Base-by-base conservation (phyloP, 2,329 filamentous ascomycete genomes). In the Epichloe amarillans region DNA sequence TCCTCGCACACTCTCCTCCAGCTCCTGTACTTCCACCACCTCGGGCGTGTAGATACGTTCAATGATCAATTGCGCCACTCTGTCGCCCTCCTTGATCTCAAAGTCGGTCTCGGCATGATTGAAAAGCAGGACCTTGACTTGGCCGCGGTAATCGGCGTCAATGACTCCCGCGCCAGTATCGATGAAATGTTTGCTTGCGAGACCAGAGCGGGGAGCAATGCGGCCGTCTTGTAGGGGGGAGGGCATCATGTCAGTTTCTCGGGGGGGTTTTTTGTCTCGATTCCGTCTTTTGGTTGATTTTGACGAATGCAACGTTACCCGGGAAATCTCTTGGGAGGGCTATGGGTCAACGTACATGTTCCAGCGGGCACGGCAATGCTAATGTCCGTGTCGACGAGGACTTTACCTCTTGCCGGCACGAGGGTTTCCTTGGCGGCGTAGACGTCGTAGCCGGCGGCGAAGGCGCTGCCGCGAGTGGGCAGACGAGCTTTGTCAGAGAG, bases 81-180 rank as follows among this genome's bases (percentile, higher is more conserved):
- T 84, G 69, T 98, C 93, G 47, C 91, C 91, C 63, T 85, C 82
- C 62, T 84, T 84, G 57, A 98, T 74, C 56, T 71, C 74, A 64
- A 94, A 97, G 65, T 95, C 89, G 40, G 71, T 70, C 47, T 95
- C 89, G 48, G 77, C 78, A 67, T 95, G 84, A 72, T 98, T 98
- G 69, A 97, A 97, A 49, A 98, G 79, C 58, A 98, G 76, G 26
- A 98, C 86, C 74, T 94, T 95, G 61, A 98, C 84, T 58, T 86
- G 86, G 19, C 93, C 93, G 37, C 93, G 80, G 73, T 98, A 98
- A 69, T 98, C 93, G 36, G 91, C 90, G 68, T 98, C 93, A 61
- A 98, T 97, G 56, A 98, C 93, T 50, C 93, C 93, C 0, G 93
- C 93, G 55, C 94, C 89, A 0, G 87, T 93, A 67, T 96, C 89